phyloP scores from a whole-genome alignment of 1,284 basidiomycete species.

The Earliella scabrosa region DNA sequence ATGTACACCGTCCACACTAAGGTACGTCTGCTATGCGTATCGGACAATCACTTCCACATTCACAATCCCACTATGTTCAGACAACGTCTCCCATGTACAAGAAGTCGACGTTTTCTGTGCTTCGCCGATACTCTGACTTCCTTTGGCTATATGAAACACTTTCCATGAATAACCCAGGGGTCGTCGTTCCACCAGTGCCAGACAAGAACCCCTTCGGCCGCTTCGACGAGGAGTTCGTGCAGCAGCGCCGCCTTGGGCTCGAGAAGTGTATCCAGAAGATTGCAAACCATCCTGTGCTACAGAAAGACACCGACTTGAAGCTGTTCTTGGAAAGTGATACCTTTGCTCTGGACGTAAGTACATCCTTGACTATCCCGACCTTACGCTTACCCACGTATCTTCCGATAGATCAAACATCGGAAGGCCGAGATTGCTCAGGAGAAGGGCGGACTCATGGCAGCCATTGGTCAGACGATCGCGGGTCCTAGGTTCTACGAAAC shows the following conservation, averaged over 20 bases:
- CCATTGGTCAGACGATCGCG: conserved; percentile 77
- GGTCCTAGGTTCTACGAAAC: conserved; percentile 91
- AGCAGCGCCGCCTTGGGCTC: conserved; percentile 81
- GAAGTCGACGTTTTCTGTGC: conserved; percentile 85
- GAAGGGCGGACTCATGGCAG: conserved; percentile 78
- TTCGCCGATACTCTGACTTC: conserved; percentile 96
- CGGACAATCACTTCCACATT: conserved; percentile 1
- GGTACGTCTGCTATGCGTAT: conserved; percentile 44
- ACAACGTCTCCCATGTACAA: conserved; percentile 85
- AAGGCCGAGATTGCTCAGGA: conserved; percentile 78
- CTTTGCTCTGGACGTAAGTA: conserved; percentile 80
- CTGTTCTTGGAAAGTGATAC: conserved; percentile 89
- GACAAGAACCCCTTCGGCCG: conserved; percentile 94
- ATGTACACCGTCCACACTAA: conserved; percentile 94
- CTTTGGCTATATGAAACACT: conserved; percentile 95
- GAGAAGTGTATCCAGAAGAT: conserved; percentile 91
- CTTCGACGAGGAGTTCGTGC: conserved; percentile 89
- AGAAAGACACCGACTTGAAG: conserved; percentile 83
- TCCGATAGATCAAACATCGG: conserved; percentile 80
- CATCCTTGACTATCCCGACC: neutral
- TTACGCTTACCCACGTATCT: neutral
- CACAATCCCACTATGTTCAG: conserved; percentile 38
- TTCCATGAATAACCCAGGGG: conserved; percentile 92
- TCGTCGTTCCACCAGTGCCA: conserved; percentile 95
- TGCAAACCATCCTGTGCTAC: conserved; percentile 85